Conservation (phyloP, 1,139 yeast genomes). For the Trichomonascaceae sp. region DNA sequence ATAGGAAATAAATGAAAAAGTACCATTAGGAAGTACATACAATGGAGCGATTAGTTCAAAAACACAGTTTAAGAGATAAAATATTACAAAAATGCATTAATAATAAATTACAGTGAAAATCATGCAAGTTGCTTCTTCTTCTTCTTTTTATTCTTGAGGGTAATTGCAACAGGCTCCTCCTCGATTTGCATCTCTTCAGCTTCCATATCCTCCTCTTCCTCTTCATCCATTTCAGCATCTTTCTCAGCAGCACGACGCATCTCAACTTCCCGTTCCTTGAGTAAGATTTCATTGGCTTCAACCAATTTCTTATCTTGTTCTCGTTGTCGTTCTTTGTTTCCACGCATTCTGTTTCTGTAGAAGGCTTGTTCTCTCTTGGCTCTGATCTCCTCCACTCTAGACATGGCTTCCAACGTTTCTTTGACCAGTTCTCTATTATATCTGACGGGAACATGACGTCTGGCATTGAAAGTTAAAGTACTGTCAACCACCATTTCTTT, state of each 20-base stretch:
- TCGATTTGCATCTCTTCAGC: constrained; percentile 39
- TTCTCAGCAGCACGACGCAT: constrained; percentile 72
- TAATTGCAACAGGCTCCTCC: constrained; percentile 58
- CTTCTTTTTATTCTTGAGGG: constrained; percentile 57
- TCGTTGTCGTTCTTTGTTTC: constrained; percentile 82
- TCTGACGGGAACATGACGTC: constrained; percentile 97
- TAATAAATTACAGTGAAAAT: neutral
- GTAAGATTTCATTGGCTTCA: constrained; percentile 78
- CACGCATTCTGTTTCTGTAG: constrained; percentile 99
- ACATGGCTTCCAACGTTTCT: constrained; percentile 91
- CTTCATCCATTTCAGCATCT: constrained; percentile 43
- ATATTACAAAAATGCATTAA: neutral
- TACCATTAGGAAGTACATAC: neutral
- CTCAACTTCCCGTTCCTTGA: constrained; percentile 91
- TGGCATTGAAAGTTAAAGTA: constrained; percentile 90
- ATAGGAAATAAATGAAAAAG: neutral
- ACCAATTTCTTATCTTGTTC: constrained; percentile 85
- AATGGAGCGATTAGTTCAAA: too few relatives aligned
- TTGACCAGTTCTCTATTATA: constrained; percentile 95
- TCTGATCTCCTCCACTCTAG: constrained; percentile 93
- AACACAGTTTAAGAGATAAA: neutral
- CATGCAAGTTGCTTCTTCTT: constrained; percentile 5
- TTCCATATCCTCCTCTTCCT: constrained; percentile 45
- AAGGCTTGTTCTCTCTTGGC: constrained; percentile 95
- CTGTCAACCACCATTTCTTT: constrained; percentile 97